Conservation (phyloP, 1,284 basidiomycete species). For the Sporisorium scitamineum region DNA sequence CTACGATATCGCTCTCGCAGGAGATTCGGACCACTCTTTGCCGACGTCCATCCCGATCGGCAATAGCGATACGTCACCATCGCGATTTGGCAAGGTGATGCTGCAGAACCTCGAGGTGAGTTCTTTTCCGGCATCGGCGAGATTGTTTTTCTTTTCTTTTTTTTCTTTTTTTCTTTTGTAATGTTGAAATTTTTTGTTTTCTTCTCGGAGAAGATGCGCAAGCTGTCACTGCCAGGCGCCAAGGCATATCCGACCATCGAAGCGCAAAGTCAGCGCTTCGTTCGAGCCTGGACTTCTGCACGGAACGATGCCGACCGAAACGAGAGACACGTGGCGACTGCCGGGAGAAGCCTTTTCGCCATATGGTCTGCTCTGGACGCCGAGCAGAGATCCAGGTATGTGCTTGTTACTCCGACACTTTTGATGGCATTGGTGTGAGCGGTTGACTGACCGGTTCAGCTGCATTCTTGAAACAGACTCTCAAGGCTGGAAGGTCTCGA, state of each 20-base stretch:
- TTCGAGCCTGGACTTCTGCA: conserved; percentile 13
- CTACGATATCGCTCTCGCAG: conserved; percentile 66
- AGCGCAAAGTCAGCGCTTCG: conserved; percentile 51
- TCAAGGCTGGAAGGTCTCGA: conserved; percentile 65
- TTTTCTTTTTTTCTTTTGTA: not conserved
- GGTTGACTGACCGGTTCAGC: not conserved
- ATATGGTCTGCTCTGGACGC: conserved; percentile 47
- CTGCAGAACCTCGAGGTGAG: conserved; percentile 63
- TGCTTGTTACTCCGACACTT: not conserved
- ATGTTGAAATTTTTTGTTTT: no score
- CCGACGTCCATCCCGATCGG: not conserved
- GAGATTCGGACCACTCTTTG: conserved; percentile 24
- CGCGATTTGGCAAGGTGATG: conserved; percentile 66
- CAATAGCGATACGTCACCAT: not conserved
- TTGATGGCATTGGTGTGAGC: not conserved
- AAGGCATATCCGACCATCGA: conserved; percentile 51
- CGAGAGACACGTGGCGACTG: conserved; percentile 4
- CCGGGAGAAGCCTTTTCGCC: conserved; percentile 36
- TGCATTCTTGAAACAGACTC: conserved; percentile 16
- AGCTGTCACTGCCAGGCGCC: conserved; percentile 60
- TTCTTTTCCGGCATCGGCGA: not conserved
- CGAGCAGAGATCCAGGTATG: conserved; percentile 45
- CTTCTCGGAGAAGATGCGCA: no score
- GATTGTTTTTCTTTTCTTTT: not conserved
- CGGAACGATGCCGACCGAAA: not conserved